A percentile compares a stretch with the other conserved stretches of the same genome.
These are phyloP conservation scores for Cutaneotrichosporon sp. DNA, from an alignment of 1,284 basidiomycete genomes.

Conservation along the genomic window DNA sequence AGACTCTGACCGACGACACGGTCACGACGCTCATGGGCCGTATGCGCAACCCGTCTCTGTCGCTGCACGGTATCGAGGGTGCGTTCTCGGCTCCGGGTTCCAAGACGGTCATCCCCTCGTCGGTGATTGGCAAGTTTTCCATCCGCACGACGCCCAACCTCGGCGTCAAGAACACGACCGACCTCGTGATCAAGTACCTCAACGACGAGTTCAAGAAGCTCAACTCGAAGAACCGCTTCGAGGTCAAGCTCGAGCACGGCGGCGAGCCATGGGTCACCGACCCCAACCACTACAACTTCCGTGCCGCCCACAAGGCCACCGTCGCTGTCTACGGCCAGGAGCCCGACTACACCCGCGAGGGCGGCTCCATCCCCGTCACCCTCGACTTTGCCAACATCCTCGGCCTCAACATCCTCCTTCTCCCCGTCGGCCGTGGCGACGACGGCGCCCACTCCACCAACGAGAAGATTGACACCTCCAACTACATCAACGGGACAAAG, in stretches of 20 bases:
- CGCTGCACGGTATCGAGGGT: slow-evolving; percentile 94
- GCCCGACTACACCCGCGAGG: slow-evolving; percentile 87
- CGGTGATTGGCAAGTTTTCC: slow-evolving; percentile 85
- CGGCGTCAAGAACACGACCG: slow-evolving; percentile 64
- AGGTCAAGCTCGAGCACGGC: slow-evolving; percentile 65
- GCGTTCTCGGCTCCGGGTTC: slow-evolving; percentile 81
- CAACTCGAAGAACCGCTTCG: slow-evolving; percentile 70
- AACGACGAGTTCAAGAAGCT: slow-evolving; percentile 76
- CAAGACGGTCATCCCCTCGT: slow-evolving; percentile 93
- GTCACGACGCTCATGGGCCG: slow-evolving; percentile 56
- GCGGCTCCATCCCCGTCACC: slow-evolving; percentile 90
- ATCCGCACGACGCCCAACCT: slow-evolving; percentile 83
- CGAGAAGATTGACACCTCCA: slow-evolving; percentile 89
- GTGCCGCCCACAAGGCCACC: slow-evolving; percentile 72
- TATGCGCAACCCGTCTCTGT: slow-evolving; percentile 68
- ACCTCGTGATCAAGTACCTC: slow-evolving; percentile 67
- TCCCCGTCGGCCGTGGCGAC: slow-evolving; percentile 89
- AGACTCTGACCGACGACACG: slow-evolving; percentile 75
- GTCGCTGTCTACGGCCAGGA: slow-evolving; percentile 72
- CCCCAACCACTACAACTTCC: slow-evolving; percentile 81
- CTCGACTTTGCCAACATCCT: slow-evolving; percentile 89
- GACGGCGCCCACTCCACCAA: slow-evolving; percentile 83
- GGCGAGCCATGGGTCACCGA: slow-evolving; percentile 79
- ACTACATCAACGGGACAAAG: slow-evolving; percentile 79
- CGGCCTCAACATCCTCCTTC: slow-evolving; percentile 63